phyloP scores from a whole-genome alignment of 1,139 yeast genomes.

The Geotrichum aggregatum region DNA sequence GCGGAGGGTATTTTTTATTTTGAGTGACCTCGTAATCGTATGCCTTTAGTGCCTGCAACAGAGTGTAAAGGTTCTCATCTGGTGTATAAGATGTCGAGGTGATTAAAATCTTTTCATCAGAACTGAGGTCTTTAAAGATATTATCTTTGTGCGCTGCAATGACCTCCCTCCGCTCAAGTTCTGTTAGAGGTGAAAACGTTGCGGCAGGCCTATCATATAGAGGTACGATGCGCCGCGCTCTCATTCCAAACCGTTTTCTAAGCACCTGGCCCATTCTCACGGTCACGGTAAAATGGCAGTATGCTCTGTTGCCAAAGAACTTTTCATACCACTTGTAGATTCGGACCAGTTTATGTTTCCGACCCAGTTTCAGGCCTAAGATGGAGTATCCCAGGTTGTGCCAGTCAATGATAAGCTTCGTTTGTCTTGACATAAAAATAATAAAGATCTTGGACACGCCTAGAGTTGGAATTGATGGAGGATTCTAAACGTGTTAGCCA shows the following conservation, averaged over 20 bases:
- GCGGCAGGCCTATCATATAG: constrained; percentile 46
- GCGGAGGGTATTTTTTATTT: constrained; percentile 41
- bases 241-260: constrained; percentile 51
- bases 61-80: constrained; percentile 77
- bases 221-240: constrained; percentile 40
- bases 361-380: constrained; percentile 57
- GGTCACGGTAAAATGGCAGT: constrained; percentile 77
- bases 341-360: constrained; percentile 59
- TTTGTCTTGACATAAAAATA: constrained; percentile 51
- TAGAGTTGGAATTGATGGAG: constrained; percentile 85
- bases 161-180: constrained; percentile 38
- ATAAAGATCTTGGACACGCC: constrained; percentile 58
- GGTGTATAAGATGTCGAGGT: constrained; percentile 94
- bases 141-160: constrained; percentile 37
- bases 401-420: constrained; percentile 83
- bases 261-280: constrained; percentile 64
- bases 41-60: constrained; percentile 61
- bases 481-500: constrained; percentile 50
- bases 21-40: constrained; percentile 45
- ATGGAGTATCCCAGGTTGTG: constrained; percentile 90
- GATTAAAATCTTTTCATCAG: constrained; percentile 58
- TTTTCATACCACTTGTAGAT: constrained; percentile 46
- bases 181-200: constrained; percentile 55
- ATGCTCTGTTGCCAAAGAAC: constrained; percentile 56
- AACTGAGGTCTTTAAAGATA: constrained; percentile 43